Evolutionary conservation across 208 protist genomes (phyloP), one percentile per base, ranked within the genome.

Genomic region (Trypanosoma avium): DNA sequence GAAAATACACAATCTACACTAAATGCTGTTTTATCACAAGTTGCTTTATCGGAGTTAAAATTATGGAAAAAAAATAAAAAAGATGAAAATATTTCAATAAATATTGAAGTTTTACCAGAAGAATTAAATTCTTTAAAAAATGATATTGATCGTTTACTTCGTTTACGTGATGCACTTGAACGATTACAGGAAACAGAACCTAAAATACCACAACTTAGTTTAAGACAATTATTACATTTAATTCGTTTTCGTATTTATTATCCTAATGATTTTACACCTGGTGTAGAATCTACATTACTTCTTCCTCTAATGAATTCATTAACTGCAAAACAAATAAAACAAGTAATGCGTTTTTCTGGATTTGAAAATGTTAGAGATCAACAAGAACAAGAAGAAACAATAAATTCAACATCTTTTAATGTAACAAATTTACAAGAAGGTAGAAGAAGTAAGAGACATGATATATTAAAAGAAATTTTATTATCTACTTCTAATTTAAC

Each of bases 221-320:
- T 93, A 26, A 77, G 86, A 12, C 86, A 93, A 63, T 70, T 90
- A 12, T 81, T 89, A 19, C 80, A 88, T 43, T 63, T 90, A 30
- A 82, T 82, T 57, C 76, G 76, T 17, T 76, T 69, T 19, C 70
- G 77, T 17, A 82, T 88, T 56, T 81, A 70, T 26, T 88, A 88
- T 48, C 84, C 76, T 1, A 66, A 80, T 32, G 70, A 81, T 35
- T 67, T 92, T 19, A 70, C 71, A 21, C 52, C 61, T 68, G 78
- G 68, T 36, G 79, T 89, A 17, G 67, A 79, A 32, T 76, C 71
- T 40, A 74, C 86, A 27, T 57, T 93, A 57, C 70, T 95, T 54
- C 64, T 93, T 30, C 82, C 82, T 0, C 74, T 94, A 35, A 81
- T 96, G 79, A 84, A 82, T 0, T 66, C 77, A 38, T 72, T 95